Base-by-base conservation (phyloP, 2,329 filamentous ascomycete species). In the Verticillium tricorpus region DNA sequence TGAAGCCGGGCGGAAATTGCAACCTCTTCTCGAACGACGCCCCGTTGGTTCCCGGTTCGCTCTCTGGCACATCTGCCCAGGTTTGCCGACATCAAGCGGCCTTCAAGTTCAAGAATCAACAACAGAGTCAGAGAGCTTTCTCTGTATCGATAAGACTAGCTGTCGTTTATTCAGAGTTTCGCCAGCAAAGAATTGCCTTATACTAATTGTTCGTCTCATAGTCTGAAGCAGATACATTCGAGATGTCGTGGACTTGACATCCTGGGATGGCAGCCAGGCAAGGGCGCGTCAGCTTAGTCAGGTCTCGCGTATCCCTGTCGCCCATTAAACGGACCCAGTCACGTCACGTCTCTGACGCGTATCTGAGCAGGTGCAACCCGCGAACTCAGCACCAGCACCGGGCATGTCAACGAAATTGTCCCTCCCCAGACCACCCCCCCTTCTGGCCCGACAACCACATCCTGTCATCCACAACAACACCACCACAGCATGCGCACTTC, bases 331-430 rank as follows among this genome's bases (percentile, higher is more conserved):
- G 35, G 17, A 45, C 57, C 34, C 14, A 39, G 37, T 54, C 58
- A 59, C 58, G 58, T 77, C 74, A 76, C 74, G 74, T 63, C 56
- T 60, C 56, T 67, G 68, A 67, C 75, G 75, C 74, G 75, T 74
- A 69, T 45, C n/a, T 52, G 45, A 25, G 11, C 45, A 52, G 19
- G 45, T 52, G 19, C 45, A n/a, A 45, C 39, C 39, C n/a, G 39
- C 39, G 39, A 45, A 45, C 39, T 17, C 17, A 45, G 45, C 19
- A 25, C 45, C 17, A 45, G 45, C 19, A 25, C 45, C 28, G 28
- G 19, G 19, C 45, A 22, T 52, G 45, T 25, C 45, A 22, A 52
- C 12, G 45, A 52, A 52, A 52, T 52, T 52, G 45, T 52, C 45
- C 45, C 45, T 52, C 45, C 19, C 45, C 9, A 52, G 11, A 45